phyloP scores from a whole-genome alignment of 163 green algal genomes.

The Scenedesmus sp. region DNA sequence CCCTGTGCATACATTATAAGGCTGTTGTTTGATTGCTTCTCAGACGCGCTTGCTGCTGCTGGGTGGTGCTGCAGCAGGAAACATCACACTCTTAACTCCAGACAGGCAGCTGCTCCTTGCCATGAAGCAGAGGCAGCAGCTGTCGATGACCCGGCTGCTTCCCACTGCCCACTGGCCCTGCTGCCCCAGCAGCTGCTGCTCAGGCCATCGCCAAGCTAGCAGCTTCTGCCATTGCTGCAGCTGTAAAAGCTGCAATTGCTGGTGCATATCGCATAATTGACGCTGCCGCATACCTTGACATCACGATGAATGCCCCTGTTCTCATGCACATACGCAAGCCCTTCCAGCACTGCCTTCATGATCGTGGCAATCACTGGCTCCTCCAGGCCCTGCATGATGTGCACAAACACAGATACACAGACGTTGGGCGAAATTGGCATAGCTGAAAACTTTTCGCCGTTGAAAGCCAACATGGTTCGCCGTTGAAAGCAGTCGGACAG shows the following conservation, averaged over 20 bases:
- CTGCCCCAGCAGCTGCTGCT: neutral
- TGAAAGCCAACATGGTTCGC: neutral
- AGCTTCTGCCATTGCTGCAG: neutral
- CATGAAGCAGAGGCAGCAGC: neutral
- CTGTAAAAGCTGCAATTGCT: neutral
- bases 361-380: conserved; percentile 96
- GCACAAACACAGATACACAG: neutral
- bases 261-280: neutral
- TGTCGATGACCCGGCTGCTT: neutral
- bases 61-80: neutral
- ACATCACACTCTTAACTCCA: neutral
- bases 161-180: neutral
- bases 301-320: conserved; percentile 97
- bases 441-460: neutral
- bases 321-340: conserved; percentile 96
- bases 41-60: neutral
- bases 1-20: no score
- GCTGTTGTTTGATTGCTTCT: no score
- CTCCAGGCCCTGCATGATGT: conserved; percentile 84
- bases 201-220: neutral
- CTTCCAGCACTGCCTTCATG: conserved; percentile 94
- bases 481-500: neutral
- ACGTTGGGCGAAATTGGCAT: neutral
- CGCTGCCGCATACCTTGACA: conserved; percentile 88
- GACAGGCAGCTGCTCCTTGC: neutral